These are phyloP conservation scores for Vigna angularis DNA, from an alignment of 306 rosid species.

Conservation along the genomic window DNA sequence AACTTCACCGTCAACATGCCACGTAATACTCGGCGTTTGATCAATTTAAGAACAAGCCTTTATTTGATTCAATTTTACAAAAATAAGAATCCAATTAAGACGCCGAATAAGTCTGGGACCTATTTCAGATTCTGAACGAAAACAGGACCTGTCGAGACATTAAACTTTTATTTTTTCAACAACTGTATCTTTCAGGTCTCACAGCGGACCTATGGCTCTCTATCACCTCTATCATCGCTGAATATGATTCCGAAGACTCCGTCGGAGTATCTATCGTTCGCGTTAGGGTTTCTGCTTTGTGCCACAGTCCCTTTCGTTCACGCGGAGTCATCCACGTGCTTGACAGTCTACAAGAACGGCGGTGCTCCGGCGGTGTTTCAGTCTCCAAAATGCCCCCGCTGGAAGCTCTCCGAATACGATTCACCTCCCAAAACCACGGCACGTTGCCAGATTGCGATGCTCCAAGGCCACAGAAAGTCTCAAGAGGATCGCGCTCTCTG, in stretches of 20 bases:
- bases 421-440: conserved; percentile 53
- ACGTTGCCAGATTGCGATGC: conserved; percentile 73
- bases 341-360: conserved; percentile 79
- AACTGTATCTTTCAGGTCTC: no score
- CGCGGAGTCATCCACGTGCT: conserved; percentile 83
- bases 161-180: no score
- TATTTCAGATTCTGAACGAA: no score
- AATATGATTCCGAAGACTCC: conserved; percentile 38
- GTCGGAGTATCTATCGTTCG: not conserved
- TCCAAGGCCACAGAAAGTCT: conserved; percentile 73
- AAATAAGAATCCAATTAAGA: no score
- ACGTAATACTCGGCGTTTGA: no score
- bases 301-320: conserved; percentile 32
- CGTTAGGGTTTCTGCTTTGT: conserved; percentile 56
- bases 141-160: no score
- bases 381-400: conserved; percentile 93
- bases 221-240: not conserved
- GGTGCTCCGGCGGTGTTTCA: conserved; percentile 93
- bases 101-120: no score
- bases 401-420: conserved; percentile 70
- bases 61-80: no score
- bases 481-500: conserved; percentile 93
- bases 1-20: no score
- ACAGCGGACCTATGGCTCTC: no score
- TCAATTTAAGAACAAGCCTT: no score